phyloP scores from a whole-genome alignment of 1,284 basidiomycete species.

The Ceratobasidium sp. region DNA sequence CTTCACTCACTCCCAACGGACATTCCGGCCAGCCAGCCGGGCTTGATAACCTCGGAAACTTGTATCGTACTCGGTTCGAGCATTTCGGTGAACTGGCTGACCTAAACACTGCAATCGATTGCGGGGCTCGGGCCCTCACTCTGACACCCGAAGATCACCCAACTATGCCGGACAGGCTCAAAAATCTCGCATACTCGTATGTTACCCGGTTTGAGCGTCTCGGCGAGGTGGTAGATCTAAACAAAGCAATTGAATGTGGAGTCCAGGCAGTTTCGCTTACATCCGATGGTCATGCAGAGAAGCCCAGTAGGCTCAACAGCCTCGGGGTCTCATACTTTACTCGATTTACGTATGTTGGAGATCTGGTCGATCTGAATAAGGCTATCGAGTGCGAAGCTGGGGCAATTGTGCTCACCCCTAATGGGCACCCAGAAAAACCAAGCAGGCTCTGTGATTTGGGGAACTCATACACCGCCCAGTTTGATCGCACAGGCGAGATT shows the following conservation, averaged over 20 bases:
- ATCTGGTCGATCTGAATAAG: background rate
- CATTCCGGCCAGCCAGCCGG: background rate
- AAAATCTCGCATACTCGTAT: background rate
- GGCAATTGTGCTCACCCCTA: background rate
- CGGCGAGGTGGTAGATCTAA: background rate
- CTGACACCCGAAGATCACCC: background rate
- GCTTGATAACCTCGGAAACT: background rate
- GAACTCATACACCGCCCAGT: background rate
- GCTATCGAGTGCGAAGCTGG: background rate
- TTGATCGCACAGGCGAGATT: background rate
- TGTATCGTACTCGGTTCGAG: background rate
- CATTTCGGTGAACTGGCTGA: background rate
- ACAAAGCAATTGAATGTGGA: background rate
- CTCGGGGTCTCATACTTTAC: background rate
- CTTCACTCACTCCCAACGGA: background rate
- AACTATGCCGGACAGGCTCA: background rate
- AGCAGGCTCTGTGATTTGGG: conserved; percentile 8
- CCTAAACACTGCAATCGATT: background rate
- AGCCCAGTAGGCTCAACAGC: background rate
- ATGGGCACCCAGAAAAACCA: no score
- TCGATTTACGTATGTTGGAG: background rate
- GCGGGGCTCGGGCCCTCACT: background rate
- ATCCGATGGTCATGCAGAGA: background rate
- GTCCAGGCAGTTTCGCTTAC: background rate
- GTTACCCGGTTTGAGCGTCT: background rate